phyloP scores from a whole-genome alignment of 768 basidiomycete genomes.

The Crassisporium funariophilum region DNA sequence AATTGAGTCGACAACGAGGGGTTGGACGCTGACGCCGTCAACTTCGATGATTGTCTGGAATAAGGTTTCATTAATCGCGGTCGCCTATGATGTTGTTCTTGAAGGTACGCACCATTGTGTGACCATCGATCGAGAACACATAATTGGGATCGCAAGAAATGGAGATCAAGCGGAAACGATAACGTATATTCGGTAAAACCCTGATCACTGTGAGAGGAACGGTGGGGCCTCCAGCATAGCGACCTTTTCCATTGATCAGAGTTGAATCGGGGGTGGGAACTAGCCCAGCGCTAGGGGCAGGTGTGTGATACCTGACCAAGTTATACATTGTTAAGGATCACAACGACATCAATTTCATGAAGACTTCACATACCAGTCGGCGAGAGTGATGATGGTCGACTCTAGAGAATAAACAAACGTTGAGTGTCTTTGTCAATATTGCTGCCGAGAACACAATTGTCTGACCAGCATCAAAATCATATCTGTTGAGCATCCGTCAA shows the following conservation, averaged over 20 bases:
- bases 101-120: slow-evolving; percentile 34
- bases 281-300: slow-evolving; percentile 26
- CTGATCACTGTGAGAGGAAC: slow-evolving; percentile 40
- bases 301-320: slow-evolving; percentile 39
- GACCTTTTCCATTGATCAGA: slow-evolving; percentile 53
- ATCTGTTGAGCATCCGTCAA: slow-evolving; percentile 10
- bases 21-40: slow-evolving; percentile 45
- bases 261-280: slow-evolving; percentile 35
- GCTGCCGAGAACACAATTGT: slow-evolving; percentile 15
- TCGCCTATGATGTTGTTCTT: not conserved
- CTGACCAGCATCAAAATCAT: slow-evolving; percentile 45
- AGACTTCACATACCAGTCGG: slow-evolving; percentile 30
- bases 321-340: slow-evolving; percentile 9
- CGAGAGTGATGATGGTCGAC: slow-evolving; percentile 30
- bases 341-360: not conserved
- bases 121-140: slow-evolving; percentile 46
- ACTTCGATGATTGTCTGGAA: slow-evolving; percentile 51
- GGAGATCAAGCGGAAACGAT: slow-evolving; percentile 51
- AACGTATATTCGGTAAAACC: slow-evolving; percentile 38
- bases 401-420: slow-evolving; percentile 24
- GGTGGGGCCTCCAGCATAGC: slow-evolving; percentile 36
- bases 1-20: slow-evolving; percentile 44
- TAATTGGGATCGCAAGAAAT: slow-evolving; percentile 50
- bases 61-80: not conserved
- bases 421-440: slow-evolving; percentile 4